Conservation (phyloP, 805 yeast species). For the Cyberlindnera mycetangii region DNA sequence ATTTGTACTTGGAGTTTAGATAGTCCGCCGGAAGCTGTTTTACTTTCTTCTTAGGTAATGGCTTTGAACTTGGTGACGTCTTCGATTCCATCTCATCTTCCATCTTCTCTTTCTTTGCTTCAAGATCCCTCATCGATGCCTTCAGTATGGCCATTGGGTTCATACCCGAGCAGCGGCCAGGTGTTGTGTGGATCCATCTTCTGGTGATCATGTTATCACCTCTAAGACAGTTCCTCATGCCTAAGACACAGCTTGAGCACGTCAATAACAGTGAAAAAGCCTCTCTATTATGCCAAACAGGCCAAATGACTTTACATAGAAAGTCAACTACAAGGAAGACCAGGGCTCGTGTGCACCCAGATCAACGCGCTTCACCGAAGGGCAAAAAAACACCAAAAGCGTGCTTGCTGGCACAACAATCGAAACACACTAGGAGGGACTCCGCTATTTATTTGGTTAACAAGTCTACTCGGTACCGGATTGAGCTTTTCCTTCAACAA, state of each 20-base stretch:
- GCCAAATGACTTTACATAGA: not conserved
- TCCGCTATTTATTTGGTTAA: not conserved
- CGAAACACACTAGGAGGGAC: not conserved
- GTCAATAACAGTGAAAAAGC: no score
- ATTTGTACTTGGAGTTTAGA: conserved; percentile 20
- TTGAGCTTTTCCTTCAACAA: no score
- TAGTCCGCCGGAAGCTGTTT: conserved; percentile 12
- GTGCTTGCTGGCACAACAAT: not conserved
- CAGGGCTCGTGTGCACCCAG: not conserved
- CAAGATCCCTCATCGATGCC: not conserved
- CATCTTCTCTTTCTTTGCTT: not conserved
- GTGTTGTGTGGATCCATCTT: not conserved
- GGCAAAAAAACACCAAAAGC: conserved; percentile 1
- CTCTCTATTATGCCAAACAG: no score
- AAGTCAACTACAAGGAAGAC: not conserved
- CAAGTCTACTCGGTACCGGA: no score
- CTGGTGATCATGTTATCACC: not conserved
- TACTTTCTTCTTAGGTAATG: conserved; percentile 1
- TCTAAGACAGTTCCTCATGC: not conserved
- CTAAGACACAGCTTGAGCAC: no score
- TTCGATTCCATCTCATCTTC: not conserved
- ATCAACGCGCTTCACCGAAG: no score
- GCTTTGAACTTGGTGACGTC: not conserved
- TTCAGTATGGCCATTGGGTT: not conserved
- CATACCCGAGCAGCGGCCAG: not conserved